These are phyloP conservation scores for Penicillium palitans DNA, from an alignment of 2,329 filamentous ascomycete species.

Conservation along the genomic window DNA sequence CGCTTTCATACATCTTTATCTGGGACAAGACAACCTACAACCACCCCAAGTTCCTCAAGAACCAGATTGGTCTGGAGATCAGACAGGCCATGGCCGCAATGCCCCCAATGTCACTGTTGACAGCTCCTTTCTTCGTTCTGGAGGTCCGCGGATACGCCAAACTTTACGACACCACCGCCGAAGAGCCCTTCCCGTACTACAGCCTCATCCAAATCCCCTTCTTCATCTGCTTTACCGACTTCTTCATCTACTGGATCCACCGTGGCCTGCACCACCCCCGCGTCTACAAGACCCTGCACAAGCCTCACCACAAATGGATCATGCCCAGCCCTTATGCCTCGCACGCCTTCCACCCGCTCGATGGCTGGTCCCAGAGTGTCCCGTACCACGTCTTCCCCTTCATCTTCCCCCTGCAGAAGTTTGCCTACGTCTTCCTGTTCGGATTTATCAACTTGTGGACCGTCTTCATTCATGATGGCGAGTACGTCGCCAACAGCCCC, in stretches of 20 bases:
- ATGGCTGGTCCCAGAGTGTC: conserved; percentile 83
- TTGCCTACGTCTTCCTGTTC: conserved; percentile 82
- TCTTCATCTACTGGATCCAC: conserved; percentile 89
- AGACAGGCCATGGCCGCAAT: conserved; percentile 73
- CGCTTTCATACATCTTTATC: conserved; percentile 80
- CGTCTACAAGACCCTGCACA: conserved; percentile 87
- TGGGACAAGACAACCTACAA: conserved; percentile 88
- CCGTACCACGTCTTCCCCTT: conserved; percentile 95
- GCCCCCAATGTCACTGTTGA: conserved; percentile 80
- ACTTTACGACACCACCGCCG: conserved; percentile 76
- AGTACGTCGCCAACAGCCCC: conserved; percentile 88
- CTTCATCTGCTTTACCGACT: conserved; percentile 86
- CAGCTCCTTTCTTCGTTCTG: conserved; percentile 74
- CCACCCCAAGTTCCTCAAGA: conserved; percentile 93
- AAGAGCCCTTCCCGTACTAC: conserved; percentile 77
- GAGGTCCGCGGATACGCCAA: conserved; percentile 84
- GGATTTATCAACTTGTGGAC: conserved; percentile 96
- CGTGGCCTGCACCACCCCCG: conserved; percentile 76
- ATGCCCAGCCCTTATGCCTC: conserved; percentile 93
- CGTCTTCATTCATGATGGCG: conserved; percentile 92
- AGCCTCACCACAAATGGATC: conserved; percentile 99
- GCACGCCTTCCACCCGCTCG: conserved; percentile 91
- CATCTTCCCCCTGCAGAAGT: conserved; percentile 88
- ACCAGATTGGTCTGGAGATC: conserved; percentile 86
- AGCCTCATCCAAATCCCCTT: conserved; percentile 80